Evolutionary conservation across 129 eudicot genomes (phyloP), one percentile per base, ranked within the genome.

Genomic region (Pseudognaphalium luteoalbum): DNA sequence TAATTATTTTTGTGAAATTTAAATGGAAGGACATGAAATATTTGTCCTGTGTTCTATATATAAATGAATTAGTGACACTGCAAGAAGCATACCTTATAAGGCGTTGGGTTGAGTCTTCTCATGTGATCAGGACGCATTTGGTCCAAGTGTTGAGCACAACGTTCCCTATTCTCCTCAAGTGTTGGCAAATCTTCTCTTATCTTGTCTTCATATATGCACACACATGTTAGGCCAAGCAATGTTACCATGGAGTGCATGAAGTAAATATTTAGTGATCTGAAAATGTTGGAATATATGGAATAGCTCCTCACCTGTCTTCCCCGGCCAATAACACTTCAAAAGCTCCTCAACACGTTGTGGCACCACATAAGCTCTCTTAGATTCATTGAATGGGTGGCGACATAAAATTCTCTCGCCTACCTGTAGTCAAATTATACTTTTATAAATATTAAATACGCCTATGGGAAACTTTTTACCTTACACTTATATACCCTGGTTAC

Each of bases 121-220:
- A 95, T 95, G 88, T 95, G 99, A 74, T 95, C 99, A 21, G 97
- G 96, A 6, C 97, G 90, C 97, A 95, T 91, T 84, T 82, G 88
- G 30, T 87, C 89, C 83, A 95, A 76, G 42, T 95, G 99, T 60
- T 83, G 71, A 56, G 82, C 87, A 66, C 96, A 89, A 11, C 92
- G 86, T 37, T 87, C 91, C 70, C 96, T 83, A 51, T 89, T 89
- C 74, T 83, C 84, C 70, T 80, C 78, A 6, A 95, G 87, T 28
- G 96, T 83, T 2, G 88, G 97, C 71, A 95, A 78, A 41, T 85
- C 94, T 83, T 83, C 94, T 85, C 99, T 91, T 60, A 50, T 39
- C 77, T 87, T 80, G 78, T 83, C 98, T 94, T 77, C 75, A 79
- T 22, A 66, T 19, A 57, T 54, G 41, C 41, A 69, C 68, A 69